Conservation (phyloP, 495 filamentous ascomycete species). For the Trichoderma reesei region DNA sequence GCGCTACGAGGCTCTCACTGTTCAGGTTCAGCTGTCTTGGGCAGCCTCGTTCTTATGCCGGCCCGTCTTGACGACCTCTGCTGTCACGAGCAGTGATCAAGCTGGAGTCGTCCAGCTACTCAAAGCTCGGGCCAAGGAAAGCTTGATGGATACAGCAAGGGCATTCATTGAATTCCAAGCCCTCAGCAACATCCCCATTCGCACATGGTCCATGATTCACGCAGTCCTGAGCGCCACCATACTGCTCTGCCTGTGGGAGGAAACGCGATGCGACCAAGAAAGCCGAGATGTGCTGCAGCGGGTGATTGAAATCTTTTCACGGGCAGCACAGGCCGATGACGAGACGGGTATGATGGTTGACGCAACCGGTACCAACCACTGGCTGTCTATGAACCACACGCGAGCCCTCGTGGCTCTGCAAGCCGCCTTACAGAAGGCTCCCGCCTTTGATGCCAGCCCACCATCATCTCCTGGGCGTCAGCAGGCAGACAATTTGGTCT, state of each 20-base stretch:
- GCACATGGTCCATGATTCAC: background rate
- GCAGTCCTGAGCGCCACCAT: background rate
- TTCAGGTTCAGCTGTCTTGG: background rate
- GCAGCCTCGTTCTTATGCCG: background rate
- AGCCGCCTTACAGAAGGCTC: background rate
- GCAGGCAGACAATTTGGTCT: background rate
- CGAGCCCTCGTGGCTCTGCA: background rate
- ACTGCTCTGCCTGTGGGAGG: background rate
- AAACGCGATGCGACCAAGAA: background rate
- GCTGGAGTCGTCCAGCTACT: background rate
- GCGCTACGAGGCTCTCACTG: background rate
- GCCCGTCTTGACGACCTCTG: background rate
- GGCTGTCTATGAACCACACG: background rate
- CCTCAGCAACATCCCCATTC: background rate
- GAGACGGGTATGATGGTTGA: background rate
- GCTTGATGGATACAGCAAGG: background rate
- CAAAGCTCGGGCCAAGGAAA: background rate
- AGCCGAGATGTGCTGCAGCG: constrained; percentile 1
- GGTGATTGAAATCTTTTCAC: background rate
- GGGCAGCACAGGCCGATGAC: background rate
- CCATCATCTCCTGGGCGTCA: background rate
- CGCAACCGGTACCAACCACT: background rate
- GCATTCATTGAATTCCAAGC: background rate
- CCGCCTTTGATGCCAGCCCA: background rate
- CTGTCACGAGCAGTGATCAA: background rate